Percentiles rank a stretch among this genome's conserved stretches.
These are phyloP conservation scores for Diospyros kaki DNA, from an alignment of 148 eudicot species.

Conservation along the genomic window DNA sequence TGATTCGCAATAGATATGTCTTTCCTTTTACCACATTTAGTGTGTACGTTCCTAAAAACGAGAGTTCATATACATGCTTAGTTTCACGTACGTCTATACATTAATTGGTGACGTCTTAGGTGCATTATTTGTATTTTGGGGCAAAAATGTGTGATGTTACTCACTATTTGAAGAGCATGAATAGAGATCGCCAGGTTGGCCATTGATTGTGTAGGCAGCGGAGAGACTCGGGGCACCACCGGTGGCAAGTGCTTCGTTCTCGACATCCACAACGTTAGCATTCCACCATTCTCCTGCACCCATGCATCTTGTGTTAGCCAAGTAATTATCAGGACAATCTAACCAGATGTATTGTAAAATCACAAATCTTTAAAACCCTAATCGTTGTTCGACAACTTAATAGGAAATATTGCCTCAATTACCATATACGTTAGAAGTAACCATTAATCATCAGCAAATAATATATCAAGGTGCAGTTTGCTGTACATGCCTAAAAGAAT, in stretches of 20 bases:
- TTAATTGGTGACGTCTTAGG: too few relatives aligned
- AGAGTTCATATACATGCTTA: too few relatives aligned
- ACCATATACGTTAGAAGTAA: neutral
- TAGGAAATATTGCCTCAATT: too few relatives aligned
- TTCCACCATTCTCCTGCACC: conserved; percentile 81
- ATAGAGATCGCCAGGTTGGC: conserved; percentile 59
- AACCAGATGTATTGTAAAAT: too few relatives aligned
- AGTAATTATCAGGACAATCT: too few relatives aligned
- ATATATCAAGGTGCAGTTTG: neutral
- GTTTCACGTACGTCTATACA: too few relatives aligned
- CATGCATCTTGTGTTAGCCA: neutral
- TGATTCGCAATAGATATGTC: conserved; percentile 62
- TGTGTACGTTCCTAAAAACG: conserved; percentile 28
- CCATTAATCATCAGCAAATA: too few relatives aligned
- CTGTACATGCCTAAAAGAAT: conserved; percentile 47
- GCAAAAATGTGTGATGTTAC: neutral
- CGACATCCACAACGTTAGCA: conserved; percentile 44
- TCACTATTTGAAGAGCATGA: conserved; percentile 53
- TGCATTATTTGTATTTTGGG: too few relatives aligned
- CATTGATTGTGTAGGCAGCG: conserved; percentile 62
- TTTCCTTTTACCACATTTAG: conserved; percentile 49
- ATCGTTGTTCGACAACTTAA: too few relatives aligned
- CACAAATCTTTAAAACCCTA: too few relatives aligned
- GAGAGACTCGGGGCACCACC: conserved; percentile 54
- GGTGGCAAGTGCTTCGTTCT: conserved; percentile 23